Conservation (phyloP, 805 yeast genomes). For the Wickerhamiella parazyma region DNA sequence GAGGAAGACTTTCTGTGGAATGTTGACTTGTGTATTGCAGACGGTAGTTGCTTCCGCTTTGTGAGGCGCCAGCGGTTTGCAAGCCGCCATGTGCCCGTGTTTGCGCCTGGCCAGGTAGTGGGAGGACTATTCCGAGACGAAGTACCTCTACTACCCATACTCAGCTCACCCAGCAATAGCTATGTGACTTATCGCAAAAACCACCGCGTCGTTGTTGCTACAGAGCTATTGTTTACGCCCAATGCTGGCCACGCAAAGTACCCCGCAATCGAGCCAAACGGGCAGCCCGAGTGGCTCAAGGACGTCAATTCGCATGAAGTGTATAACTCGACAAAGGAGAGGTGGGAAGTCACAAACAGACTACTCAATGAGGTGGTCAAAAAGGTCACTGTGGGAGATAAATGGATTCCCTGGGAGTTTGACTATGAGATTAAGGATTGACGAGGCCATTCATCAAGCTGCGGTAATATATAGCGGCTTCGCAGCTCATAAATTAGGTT, state of each 20-base stretch:
- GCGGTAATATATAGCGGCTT: too few relatives aligned
- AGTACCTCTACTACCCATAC: conserved; percentile 40
- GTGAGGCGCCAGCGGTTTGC: conserved; percentile 47
- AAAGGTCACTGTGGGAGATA: conserved; percentile 13
- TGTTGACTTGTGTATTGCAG: conserved; percentile 9
- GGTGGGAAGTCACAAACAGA: conserved; percentile 24
- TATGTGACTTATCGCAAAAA: conserved; percentile 28
- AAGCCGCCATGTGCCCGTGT: conserved; percentile 32
- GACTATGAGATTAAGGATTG: too few relatives aligned
- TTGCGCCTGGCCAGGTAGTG: conserved; percentile 43
- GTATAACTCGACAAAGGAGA: conserved; percentile 29
- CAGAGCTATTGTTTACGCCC: conserved; percentile 49
- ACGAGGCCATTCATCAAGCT: too few relatives aligned
- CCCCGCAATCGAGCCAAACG: conserved; percentile 3
- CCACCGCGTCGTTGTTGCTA: conserved; percentile 29
- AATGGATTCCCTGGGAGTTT: conserved; percentile 17
- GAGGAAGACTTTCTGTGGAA: conserved; percentile 16
- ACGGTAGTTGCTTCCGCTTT: conserved; percentile 38
- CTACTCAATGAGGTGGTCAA: conserved; percentile 19
- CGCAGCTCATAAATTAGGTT: too few relatives aligned
- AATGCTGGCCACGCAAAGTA: conserved; percentile 28
- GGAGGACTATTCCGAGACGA: conserved; percentile 46
- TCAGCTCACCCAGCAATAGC: conserved; percentile 42
- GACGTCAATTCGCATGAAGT: conserved; percentile 38
- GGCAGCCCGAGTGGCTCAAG: conserved; percentile 31